Evolutionary conservation across 345 rosid genomes (phyloP), one percentile per base, ranked within the genome.

Genomic region (Murraya paniculata): DNA sequence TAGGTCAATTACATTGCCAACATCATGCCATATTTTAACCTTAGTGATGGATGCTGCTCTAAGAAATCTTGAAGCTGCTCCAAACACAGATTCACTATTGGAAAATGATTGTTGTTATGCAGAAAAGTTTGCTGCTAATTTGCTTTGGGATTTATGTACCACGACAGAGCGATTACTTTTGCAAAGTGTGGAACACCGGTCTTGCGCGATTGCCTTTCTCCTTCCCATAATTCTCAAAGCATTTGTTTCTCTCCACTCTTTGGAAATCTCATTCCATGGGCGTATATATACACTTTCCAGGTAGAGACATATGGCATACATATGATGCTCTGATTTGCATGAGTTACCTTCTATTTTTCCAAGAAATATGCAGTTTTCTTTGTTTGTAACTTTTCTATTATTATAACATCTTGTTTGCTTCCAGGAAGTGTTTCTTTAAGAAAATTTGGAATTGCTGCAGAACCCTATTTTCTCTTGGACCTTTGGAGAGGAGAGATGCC

Each of bases 401-500:
- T 77, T 25, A 82, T 57, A 73, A 24, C 19, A 62, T 86, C 61
- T 79, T 75, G 31, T 50, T 84, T 68, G 31, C 75, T 78, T 87
- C 56, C 91, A 93, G 98, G 87, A 87, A 85, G 73, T 64, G 61
- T 72, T 93, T 95, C 84, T 78, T 86, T 55, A 86, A 83, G 84
- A 86, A 82, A 77, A 86, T 90, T 73, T 95, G 99, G 98, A 85
- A 83, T 74, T 92, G 94, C 86, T 90, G 99, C 89, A 83, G 82
- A 85, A 88, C 76, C 76, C 83, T 95, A 80, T 92, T 95, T 86
- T 87, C 89, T 60, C 91, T 81, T 75, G 97, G 98, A 68, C 74
- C 89, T 41, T 77, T 89, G 73, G 99, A 95, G 90, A 91, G 97
- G 87, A 90, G 97, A 82, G 97, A 95, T 91, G 95, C 96, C 62